Evolutionary conservation across 495 filamentous ascomycete species (phyloP), one percentile per base, ranked within the genome.

Genomic region (Aspergillus saccharolyticus): DNA sequence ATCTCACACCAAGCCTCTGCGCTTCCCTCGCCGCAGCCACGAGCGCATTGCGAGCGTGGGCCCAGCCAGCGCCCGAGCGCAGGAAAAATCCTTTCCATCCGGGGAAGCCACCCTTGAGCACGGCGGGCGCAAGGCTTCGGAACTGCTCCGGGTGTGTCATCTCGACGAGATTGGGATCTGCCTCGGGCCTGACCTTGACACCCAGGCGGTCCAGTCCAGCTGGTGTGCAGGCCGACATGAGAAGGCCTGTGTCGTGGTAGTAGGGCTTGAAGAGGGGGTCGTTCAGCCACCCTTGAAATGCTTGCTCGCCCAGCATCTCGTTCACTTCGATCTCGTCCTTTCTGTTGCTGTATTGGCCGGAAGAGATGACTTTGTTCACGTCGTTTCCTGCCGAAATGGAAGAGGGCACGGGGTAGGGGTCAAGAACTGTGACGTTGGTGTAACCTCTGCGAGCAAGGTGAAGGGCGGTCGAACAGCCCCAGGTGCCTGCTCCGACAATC

Each of bases 351-450:
- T 64, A 60, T 49, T 64, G 62, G 12, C 57, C 57, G 18, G 57
- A 55, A 2, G 62, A 64, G 33, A 71, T 76, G 50, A 82, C 81
- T 53, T 82, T 82, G 52, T 83, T 83, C 16, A 83, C 60, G 54
- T 82, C 80, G 53, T 82, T 83, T 6, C 80, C 79, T 2, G 80
- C 78, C n/a, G 77, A 67, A 53, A 80, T 80, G 28, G 73, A 65
- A 5, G 79, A 81, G 3, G 80, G 80, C 3, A 81, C 61, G 0
- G 61, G 57, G 49, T 76, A 62, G 6, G 68, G 65, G 61, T 83
- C 80, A 2, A 82, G 65, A 15, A 82, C 79, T 0, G 66, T 77
- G 52, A 82, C 70, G 55, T 76, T 68, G 25, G 50, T 65, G 62
- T 79, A 80, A 24, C 79, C 78, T 42, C 74, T 68, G 1, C 79